Evolutionary conservation across 208 protist genomes (phyloP).

Genomic region (Balamuthia mandrillaris): DNA sequence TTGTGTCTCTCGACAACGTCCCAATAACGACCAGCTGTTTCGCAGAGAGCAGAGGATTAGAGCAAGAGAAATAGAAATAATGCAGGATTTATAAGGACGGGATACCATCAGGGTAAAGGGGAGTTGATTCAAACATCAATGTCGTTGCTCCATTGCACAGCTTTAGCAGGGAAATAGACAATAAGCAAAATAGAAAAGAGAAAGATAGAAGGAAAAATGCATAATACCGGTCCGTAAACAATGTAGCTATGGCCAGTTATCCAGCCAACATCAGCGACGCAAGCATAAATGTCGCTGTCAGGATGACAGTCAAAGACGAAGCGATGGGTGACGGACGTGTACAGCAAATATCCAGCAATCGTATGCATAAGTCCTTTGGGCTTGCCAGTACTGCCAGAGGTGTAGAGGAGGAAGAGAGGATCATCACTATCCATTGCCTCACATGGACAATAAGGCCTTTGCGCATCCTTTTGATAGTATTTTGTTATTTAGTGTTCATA

Average conservation of each 20-base stretch:
- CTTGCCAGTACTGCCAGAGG: slow-evolving; percentile 92
- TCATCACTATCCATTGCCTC: slow-evolving; percentile 91
- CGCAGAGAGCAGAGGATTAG: too few species aligned
- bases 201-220: too few species aligned
- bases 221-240: slow-evolving; percentile 96
- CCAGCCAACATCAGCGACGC: slow-evolving; percentile 77
- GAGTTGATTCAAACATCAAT: slow-evolving; percentile 91
- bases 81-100: background rate
- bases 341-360: slow-evolving; percentile 86
- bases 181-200: too few species aligned
- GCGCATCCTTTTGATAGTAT: background rate
- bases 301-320: slow-evolving; percentile 92
- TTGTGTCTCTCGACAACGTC: slow-evolving; percentile 88
- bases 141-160: slow-evolving; percentile 90
- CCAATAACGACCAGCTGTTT: slow-evolving; percentile 85
- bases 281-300: slow-evolving; percentile 89
- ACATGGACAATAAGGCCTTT: slow-evolving; percentile 71
- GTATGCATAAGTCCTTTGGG: slow-evolving; percentile 88
- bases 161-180: too few species aligned
- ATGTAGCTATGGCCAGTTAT: slow-evolving; percentile 88
- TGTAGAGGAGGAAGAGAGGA: slow-evolving; percentile 96
- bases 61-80: background rate
- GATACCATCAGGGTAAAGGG: slow-evolving; percentile 80
- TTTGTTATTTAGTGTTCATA: background rate
- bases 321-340: slow-evolving; percentile 83